Evolutionary conservation across 257 asterid species (phyloP).

Genomic region (Scutellaria galericulata): DNA sequence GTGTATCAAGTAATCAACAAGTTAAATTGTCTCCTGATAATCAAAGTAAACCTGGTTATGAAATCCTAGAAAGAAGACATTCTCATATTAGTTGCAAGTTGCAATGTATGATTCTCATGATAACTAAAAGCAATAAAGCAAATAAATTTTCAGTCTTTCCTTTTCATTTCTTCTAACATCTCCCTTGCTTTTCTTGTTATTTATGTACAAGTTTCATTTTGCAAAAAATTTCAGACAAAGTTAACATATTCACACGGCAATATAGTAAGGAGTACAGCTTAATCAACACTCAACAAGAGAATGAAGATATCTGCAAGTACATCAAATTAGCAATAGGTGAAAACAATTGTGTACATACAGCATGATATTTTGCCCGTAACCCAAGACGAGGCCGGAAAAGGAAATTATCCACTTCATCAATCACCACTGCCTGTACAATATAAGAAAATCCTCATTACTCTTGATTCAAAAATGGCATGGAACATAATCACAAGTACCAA

Average conservation of each 20-base stretch:
- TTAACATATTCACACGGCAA: not conserved
- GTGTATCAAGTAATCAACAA: not conserved
- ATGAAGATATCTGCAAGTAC: constrained; percentile 19
- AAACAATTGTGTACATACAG: constrained; percentile 55
- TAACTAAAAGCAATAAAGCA: not conserved
- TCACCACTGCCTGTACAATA: constrained; percentile 78
- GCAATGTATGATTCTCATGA: not conserved
- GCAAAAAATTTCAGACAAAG: not conserved
- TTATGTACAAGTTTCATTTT: not conserved
- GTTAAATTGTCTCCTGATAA: constrained; percentile 3
- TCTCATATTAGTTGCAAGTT: not conserved
- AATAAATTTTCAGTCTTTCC: not conserved
- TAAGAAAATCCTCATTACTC: constrained; percentile 26
- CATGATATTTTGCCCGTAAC: constrained; percentile 85
- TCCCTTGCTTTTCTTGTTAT: not conserved
- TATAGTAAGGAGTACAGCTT: constrained; percentile 3
- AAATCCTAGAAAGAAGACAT: not conserved
- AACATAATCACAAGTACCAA: not conserved
- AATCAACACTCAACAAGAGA: constrained; percentile 19
- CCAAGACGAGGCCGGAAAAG: constrained; percentile 94
- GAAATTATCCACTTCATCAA: constrained; percentile 91
- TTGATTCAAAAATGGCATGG: not conserved
- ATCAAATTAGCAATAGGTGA: constrained; percentile 13
- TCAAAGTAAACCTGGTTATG: not conserved
- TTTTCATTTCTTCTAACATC: constrained; percentile 14